Conservation (phyloP, 1,139 yeast genomes). For the Debaryomyces sp. region DNA sequence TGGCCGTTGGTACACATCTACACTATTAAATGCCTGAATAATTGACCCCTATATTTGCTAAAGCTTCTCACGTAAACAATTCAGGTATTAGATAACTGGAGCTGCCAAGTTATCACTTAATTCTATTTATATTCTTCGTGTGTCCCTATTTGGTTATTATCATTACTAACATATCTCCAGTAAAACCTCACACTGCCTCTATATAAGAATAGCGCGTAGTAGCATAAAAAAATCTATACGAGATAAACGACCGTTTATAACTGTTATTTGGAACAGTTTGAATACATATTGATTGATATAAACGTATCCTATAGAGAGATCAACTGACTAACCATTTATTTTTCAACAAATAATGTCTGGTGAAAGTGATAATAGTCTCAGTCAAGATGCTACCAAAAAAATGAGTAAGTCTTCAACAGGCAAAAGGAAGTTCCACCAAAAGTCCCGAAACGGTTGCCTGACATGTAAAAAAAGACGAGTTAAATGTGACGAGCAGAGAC, state of each 20-base stretch:
- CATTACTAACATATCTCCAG: background rate
- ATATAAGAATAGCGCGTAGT: slow-evolving; percentile 4
- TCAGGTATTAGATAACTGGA: background rate
- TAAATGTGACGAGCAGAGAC: slow-evolving; percentile 88
- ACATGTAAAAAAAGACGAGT: slow-evolving; percentile 89
- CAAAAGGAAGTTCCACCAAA: slow-evolving; percentile 78
- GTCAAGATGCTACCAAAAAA: slow-evolving; percentile 5
- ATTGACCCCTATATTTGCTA: background rate
- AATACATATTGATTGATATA: background rate
- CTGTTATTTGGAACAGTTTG: background rate
- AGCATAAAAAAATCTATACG: slow-evolving; percentile 12
- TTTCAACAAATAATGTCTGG: slow-evolving; percentile 7
- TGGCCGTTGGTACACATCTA: background rate
- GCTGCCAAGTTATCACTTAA: background rate
- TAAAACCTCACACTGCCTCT: slow-evolving; percentile 4
- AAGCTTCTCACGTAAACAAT: background rate
- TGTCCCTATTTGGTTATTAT: background rate
- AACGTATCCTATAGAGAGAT: background rate
- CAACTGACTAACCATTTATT: background rate
- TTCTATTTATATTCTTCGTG: background rate
- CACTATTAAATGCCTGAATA: background rate
- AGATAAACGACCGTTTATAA: slow-evolving; percentile 15
- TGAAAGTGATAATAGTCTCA: slow-evolving; percentile 2
- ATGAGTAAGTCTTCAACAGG: slow-evolving; percentile 31
- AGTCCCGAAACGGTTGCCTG: slow-evolving; percentile 84